phyloP scores from a whole-genome alignment of 176 grass and related monocot species.

The Carex parvula region DNA sequence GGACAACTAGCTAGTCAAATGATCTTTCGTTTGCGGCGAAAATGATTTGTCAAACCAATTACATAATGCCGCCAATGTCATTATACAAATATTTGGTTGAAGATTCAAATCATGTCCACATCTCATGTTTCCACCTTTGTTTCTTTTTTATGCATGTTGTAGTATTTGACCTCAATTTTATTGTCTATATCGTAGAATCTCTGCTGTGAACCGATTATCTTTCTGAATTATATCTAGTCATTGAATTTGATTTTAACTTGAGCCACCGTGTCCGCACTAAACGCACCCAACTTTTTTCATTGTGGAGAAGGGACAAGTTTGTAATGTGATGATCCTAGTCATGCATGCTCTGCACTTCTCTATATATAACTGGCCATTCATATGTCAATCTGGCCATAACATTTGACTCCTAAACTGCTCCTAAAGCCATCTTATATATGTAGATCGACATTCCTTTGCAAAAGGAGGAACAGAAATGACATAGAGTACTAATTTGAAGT shows the following conservation, averaged over 20 bases:
- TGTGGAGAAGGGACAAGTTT: not conserved
- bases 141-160: not conserved
- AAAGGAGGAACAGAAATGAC: not conserved
- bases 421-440: not conserved
- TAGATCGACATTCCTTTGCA: not conserved
- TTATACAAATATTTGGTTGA: not conserved
- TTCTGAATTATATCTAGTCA: not conserved
- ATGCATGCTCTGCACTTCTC: too few species aligned
- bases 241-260: not conserved
- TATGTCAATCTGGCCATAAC: not conserved
- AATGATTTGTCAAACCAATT: not conserved
- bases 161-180: not conserved
- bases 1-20: not conserved
- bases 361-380: not conserved
- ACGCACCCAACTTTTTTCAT: not conserved
- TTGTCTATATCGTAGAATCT: not conserved
- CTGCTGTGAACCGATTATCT: not conserved
- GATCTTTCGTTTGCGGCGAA: constrained; percentile 15
- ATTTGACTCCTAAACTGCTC: not conserved
- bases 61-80: not conserved
- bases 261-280: not conserved
- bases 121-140: not conserved
- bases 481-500: not conserved
- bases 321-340: not conserved
- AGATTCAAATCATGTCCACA: not conserved